A percentile compares a stretch with the other conserved stretches of the same genome.
phyloP scores from a whole-genome alignment of 257 asterid genomes.

The Solanum virginianum region DNA sequence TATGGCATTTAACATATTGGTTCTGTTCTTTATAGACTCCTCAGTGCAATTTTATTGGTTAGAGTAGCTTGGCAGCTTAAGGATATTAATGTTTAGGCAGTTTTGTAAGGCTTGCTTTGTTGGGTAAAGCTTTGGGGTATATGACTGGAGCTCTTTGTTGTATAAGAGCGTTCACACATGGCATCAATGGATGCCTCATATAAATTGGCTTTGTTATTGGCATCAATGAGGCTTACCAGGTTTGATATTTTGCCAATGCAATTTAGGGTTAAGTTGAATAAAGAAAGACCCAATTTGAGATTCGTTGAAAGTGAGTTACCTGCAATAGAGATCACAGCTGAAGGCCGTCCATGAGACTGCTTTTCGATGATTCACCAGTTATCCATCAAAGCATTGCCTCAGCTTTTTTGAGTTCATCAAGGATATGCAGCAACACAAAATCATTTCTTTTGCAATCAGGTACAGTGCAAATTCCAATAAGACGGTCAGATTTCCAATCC shows the following conservation, averaged over 20 bases:
- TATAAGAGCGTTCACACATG: background rate
- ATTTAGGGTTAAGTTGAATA: background rate
- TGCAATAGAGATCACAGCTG: background rate
- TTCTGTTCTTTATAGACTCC: background rate
- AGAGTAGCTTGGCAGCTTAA: background rate
- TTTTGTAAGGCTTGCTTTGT: background rate
- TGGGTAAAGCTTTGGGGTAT: background rate
- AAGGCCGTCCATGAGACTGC: background rate
- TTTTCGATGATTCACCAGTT: background rate
- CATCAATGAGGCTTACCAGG: background rate
- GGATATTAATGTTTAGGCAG: background rate
- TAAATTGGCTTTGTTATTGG: background rate
- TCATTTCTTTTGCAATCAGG: background rate
- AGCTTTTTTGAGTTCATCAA: background rate
- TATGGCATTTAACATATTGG: background rate
- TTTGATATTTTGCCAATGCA: background rate
- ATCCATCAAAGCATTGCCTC: background rate
- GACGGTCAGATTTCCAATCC: background rate
- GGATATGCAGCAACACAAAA: background rate
- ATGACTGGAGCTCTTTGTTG: background rate
- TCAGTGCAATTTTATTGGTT: background rate
- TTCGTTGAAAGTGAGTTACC: background rate
- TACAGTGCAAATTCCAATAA: background rate
- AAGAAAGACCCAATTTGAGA: background rate
- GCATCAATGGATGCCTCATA: background rate